Base-by-base conservation (phyloP, 75 land plant species). In the Pinus albicaulis region DNA sequence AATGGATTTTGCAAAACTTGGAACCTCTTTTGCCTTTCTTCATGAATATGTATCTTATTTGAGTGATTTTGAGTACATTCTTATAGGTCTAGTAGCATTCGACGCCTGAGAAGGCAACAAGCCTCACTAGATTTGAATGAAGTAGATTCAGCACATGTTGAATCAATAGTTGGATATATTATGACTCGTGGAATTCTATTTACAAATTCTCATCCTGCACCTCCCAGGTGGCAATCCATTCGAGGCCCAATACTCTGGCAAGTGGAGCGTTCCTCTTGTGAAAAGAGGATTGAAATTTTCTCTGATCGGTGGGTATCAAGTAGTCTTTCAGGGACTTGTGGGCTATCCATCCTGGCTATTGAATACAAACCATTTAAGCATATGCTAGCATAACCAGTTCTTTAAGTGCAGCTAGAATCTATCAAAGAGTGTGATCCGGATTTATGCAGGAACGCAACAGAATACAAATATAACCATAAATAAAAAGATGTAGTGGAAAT, bases 211-310 rank as follows among this genome's bases (percentile, higher is more conserved):
- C 88, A 85, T 53, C 95, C 98, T 75, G 77, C 80, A 41, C 59
- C 90, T 60, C 77, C 90, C 68, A 93, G 92, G 80, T 96, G 99
- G 99, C 98, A 92, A 64, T 66, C 93, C 36, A 81, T 96, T 41
- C 90, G 99, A 55, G 80, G 83, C 17, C 99, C 99, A 62, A 80
- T 77, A 68, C 86, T 96, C 20, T 90, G 99, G 99, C 91, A 92
- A 77, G 81, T 90, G 75, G 99, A 96, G 76, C 88, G 84, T 38
- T 87, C 83, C 61, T 76, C 76, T 16, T 26, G 63, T 55, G 58
- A 59, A 13, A 91, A 88, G 75, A 89, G 86, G 99, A 70, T 77
- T 36, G 78, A 85, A 64, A 76, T 88, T 73, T 16, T 80, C 20
- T 72, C 22, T 23, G 76, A 79, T 24, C 80, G 71, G 26, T 60